These are phyloP conservation scores for Crithidia acanthocephali DNA, from an alignment of 208 protist species.

Conservation along the genomic window DNA sequence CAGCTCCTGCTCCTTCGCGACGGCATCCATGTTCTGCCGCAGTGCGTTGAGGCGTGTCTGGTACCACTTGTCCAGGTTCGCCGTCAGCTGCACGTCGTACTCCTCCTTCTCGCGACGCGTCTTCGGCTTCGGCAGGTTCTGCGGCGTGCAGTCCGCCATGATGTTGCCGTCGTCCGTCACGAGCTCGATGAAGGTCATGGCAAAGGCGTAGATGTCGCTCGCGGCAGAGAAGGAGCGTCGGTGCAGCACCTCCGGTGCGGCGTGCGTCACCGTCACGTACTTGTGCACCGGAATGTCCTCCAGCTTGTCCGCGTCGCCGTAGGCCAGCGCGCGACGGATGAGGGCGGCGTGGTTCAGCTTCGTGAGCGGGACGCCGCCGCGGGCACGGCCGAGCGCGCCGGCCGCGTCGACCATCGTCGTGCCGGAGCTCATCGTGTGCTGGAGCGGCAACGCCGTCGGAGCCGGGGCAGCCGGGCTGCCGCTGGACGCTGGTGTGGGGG, in stretches of 20 bases:
- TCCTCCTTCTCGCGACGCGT: constrained; percentile 44
- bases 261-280: constrained; percentile 63
- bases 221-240: constrained; percentile 51
- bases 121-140: constrained; percentile 26
- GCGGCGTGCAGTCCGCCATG: constrained; percentile 52
- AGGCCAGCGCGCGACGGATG: constrained; percentile 16
- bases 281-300: constrained; percentile 42
- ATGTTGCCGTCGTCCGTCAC: constrained; percentile 50
- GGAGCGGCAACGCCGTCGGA: background rate
- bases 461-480: background rate
- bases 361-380: constrained; percentile 28
- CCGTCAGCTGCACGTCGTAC: constrained; percentile 40
- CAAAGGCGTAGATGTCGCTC: constrained; percentile 84
- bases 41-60: constrained; percentile 26
- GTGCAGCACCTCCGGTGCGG: constrained; percentile 66
- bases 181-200: constrained; percentile 87
- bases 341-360: constrained; percentile 34
- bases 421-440: constrained; percentile 17
- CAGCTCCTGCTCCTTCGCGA: constrained; percentile 39
- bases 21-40: constrained; percentile 24
- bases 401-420: constrained; percentile 15
- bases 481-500: background rate
- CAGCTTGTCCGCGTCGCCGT: constrained; percentile 24
- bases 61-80: constrained; percentile 55
- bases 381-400: constrained; percentile 22